Base-by-base conservation (phyloP, 1,139 yeast genomes). In the Meyerozyma smithsonii region DNA sequence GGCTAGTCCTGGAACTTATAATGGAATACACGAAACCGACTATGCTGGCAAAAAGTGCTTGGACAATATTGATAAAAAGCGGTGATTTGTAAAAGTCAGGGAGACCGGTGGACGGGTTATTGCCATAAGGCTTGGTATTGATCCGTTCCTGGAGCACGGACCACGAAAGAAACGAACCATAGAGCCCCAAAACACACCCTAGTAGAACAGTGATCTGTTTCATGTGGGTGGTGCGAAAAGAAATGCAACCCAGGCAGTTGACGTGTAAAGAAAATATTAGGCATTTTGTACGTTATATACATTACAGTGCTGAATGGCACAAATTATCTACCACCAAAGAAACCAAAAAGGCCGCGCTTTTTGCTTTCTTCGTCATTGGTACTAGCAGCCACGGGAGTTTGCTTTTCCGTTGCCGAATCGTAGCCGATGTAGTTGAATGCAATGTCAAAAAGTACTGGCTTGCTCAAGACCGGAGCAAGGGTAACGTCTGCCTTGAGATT, bases 91-190 rank as follows among this genome's bases (percentile, higher is more conserved):
- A 89, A 40, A 69, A 72, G 33, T 68, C 72, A 15, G 70, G 62
- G 33, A 74, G 75, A 5, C 72, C 66, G 10, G 46, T 36, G 10
- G 36, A 40, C 36, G 52, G 47, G 35, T 55, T 49, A 8, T 48
- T 48, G 1, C 87, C 89, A 61, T 89, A 89, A 4, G 87, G 79
- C 37, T 82, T 83, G 3, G 94, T 81, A 21, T 89, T 77, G 48
- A 92, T 79, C 39, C 94, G 80, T 58, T 92, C 98, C 55, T 92
- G 97, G 12, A 90, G 73, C 28, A 87, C 73, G 0, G 96, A 90
- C 98, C 98, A 92, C 2, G 92, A 74, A 28, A 92, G 64, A 54
- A 92, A 92, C 30, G 96, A 82, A 1, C 78, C 80, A 55, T 90
- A 92, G 36, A 92, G 84, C 0, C 96, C 96, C 1, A 63, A 49